These are phyloP conservation scores for Exsudoporus floridanus DNA, from an alignment of 1,284 basidiomycete genomes.

Conservation along the genomic window DNA sequence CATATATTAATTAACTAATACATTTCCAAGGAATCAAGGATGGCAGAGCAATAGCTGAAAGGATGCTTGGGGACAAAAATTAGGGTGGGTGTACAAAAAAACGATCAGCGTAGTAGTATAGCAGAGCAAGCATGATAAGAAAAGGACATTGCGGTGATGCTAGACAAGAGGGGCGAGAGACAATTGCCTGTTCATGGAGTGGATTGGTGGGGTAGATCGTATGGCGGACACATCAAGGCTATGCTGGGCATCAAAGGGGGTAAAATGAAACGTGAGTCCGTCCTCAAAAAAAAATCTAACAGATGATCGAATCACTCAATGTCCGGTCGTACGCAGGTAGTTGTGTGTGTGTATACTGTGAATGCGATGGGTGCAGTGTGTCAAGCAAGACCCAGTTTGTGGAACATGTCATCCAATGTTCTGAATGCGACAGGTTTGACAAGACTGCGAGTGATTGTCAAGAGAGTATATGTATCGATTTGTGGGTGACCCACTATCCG, in stretches of 20 bases:
- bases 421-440: slow-evolving; percentile 92
- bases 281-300: slow-evolving; percentile 10
- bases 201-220: slow-evolving; percentile 14
- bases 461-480: not conserved
- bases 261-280: not conserved
- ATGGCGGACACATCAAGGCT: not conserved
- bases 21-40: slow-evolving; percentile 5
- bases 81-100: slow-evolving; percentile 11
- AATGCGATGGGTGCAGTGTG: slow-evolving; percentile 9
- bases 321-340: slow-evolving; percentile 15
- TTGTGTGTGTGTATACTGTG: slow-evolving; percentile 12
- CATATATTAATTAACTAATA: slow-evolving; percentile 10
- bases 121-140: slow-evolving; percentile 9
- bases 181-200: not conserved
- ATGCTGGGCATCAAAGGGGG: not conserved
- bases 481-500: slow-evolving; percentile 74
- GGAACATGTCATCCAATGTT: slow-evolving; percentile 84
- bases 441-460: slow-evolving; percentile 49
- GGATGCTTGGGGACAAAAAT: slow-evolving; percentile 8
- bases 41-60: not conserved
- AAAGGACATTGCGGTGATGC: not conserved
- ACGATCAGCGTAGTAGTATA: not conserved
- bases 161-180: not conserved
- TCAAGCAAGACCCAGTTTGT: slow-evolving; percentile 66
- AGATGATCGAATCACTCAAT: slow-evolving; percentile 6